Evolutionary conservation across 176 grass and related monocot species (phyloP), one percentile per base, ranked within the genome.

Genomic region (Eragrostis curvula): DNA sequence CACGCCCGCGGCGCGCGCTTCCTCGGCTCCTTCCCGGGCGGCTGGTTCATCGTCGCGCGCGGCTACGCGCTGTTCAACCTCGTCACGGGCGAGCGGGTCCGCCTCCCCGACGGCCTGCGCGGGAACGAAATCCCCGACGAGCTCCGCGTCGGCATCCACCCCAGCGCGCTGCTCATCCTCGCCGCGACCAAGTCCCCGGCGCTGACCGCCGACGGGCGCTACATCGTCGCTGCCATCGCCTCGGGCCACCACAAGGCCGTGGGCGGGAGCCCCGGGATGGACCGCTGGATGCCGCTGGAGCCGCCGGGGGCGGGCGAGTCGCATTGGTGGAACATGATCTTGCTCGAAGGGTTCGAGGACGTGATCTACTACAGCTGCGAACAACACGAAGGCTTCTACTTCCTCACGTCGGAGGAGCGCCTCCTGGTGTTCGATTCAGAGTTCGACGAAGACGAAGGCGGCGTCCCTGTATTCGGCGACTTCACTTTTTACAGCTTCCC

Each of bases 1-100:
- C 3, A 60, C 57, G 57, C 57, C 47, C 8, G 8, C 4, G 13
- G 20, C 9, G 27, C 27, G 17, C 28, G 48, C 47, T 73, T 73
- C 48, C 51, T 29, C 16, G 48, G 70, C 0, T 73, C 70, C 70
- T 1, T 6, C 7, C 47, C 3, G 70, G 48, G 28, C 47, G 17
- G 27, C 8, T 53, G 28, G 70, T 52, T 53, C 70, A 6, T 73
- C 48, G 28, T 53, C 42, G 70, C 70, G 48, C 27, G 9, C 15
- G 70, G 6, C 9, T 73, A 73, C 70, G 70, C 47, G 28, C 16
- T 73, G 48, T 27, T 73, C 47, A 32, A 73, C 15, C 47, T 73
- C 70, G 0, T 1, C 47, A 52, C 70, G 28, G 48, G 48, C 27
- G 9, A 20, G 7, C 4, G 7, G 5, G 12, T 21, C 16, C 15